Percentiles rank a stretch among this genome's conserved stretches.
Conservation (phyloP, 139 green algal species). For the Volvox africanus region DNA sequence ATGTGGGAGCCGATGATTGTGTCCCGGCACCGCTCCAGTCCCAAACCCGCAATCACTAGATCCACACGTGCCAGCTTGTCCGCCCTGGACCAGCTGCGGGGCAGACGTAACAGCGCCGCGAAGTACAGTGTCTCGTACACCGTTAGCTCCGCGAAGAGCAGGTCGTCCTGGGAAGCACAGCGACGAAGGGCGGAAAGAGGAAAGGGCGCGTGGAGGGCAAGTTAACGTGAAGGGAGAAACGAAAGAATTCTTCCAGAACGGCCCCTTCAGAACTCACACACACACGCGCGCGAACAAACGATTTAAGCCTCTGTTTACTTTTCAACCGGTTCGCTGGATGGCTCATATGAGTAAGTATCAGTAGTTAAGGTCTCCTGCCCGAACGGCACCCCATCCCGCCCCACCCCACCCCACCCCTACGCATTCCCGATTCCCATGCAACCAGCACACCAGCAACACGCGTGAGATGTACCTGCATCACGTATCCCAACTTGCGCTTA, state of each 20-base stretch:
- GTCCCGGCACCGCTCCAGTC: conserved; percentile 81
- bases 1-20: conserved; percentile 86
- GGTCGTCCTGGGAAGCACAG: conserved; percentile 82
- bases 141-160: conserved; percentile 86
- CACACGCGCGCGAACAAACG: too few species aligned
- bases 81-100: conserved; percentile 69
- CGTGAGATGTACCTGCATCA: conserved; percentile 63
- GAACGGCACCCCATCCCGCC: too few species aligned
- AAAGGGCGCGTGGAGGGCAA: neutral
- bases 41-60: conserved; percentile 79
- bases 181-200: neutral
- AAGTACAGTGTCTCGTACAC: conserved; percentile 88
- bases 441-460: neutral
- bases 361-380: too few species aligned
- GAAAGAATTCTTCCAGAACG: too few species aligned
- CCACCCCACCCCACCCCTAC: too few species aligned
- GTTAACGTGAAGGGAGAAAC: too few species aligned
- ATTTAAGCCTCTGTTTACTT: too few species aligned
- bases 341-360: too few species aligned
- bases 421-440: too few species aligned
- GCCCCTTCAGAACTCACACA: too few species aligned
- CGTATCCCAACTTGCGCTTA: conserved; percentile 80
- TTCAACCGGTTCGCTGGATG: too few species aligned
- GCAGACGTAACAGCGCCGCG: conserved; percentile 87
- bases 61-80: conserved; percentile 80